Percentiles rank a stretch among this genome's conserved stretches.
phyloP scores from a whole-genome alignment of 768 basidiomycete genomes.

The Tremella yokohamensis region DNA sequence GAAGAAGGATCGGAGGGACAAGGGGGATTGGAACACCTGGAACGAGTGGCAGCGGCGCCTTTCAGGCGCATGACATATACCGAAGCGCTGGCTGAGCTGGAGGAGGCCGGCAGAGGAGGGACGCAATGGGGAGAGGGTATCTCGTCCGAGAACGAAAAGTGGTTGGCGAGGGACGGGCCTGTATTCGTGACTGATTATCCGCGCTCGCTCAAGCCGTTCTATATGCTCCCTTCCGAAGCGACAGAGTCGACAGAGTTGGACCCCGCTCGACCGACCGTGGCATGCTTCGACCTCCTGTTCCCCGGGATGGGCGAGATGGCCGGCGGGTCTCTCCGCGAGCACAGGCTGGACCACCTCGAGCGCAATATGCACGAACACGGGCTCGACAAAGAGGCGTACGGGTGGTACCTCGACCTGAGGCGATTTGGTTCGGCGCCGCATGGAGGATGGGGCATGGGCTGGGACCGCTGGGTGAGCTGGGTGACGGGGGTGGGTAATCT shows the following conservation, averaged over 20 bases:
- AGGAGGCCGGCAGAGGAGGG: conserved; percentile 37
- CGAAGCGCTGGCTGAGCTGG: conserved; percentile 65
- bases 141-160: conserved; percentile 88
- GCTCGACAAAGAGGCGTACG: conserved; percentile 53
- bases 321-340: conserved; percentile 77
- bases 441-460: conserved; percentile 94
- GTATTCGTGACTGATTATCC: conserved; percentile 94
- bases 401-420: conserved; percentile 74
- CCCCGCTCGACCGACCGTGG: conserved; percentile 58
- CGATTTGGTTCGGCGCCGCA: conserved; percentile 83
- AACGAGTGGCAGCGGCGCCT: conserved; percentile 53
- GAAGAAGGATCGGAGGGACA: conserved; percentile 5
- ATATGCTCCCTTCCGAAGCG: conserved; percentile 62
- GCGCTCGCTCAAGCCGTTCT: conserved; percentile 78
- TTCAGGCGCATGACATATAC: conserved; percentile 79
- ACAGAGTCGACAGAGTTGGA: conserved; percentile 23
- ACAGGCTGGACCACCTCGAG: conserved; percentile 40
- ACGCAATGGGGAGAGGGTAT: conserved; percentile 73
- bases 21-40: conserved; percentile 4
- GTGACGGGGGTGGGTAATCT: conserved; percentile 82
- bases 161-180: conserved; percentile 69
- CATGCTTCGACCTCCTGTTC: conserved; percentile 93
- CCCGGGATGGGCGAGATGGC: conserved; percentile 83
- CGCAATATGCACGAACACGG: conserved; percentile 57
- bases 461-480: conserved; percentile 85